These are phyloP conservation scores for Camellia granthamiana DNA, from an alignment of 148 eudicot species.

Conservation along the genomic window DNA sequence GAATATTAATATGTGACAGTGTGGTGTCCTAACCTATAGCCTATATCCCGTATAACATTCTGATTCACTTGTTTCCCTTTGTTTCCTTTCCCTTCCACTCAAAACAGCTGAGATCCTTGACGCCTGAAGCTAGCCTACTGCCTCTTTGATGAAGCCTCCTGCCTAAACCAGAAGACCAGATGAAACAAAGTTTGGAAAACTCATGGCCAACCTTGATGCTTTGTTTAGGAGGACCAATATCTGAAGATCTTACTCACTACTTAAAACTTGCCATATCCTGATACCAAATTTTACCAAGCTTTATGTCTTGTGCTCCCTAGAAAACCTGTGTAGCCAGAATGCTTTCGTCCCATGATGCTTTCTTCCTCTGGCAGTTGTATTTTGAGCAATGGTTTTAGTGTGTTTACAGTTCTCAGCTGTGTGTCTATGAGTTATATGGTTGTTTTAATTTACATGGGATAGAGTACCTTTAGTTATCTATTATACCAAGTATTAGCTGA, in stretches of 20 bases:
- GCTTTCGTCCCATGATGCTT: constrained; percentile 34
- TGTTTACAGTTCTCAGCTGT: constrained; percentile 27
- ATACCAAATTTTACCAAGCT: constrained; percentile 61
- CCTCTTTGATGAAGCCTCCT: constrained; percentile 66
- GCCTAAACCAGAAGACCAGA: constrained; percentile 95
- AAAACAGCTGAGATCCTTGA: constrained; percentile 86
- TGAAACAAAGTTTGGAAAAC: constrained; percentile 65
- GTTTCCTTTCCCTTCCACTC: constrained; percentile 74
- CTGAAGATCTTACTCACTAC: constrained; percentile 58
- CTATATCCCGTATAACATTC: constrained; percentile 41
- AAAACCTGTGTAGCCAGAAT: constrained; percentile 55
- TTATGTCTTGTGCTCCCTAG: constrained; percentile 47
- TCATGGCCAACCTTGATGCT: constrained; percentile 72
- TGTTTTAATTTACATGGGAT: constrained; percentile 17
- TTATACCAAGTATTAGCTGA: background rate
- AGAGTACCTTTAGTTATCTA: background rate
- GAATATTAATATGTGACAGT: constrained; percentile 21
- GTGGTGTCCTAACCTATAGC: constrained; percentile 33
- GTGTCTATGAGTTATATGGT: constrained; percentile 1
- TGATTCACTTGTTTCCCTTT: constrained; percentile 68
- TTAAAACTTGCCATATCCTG: constrained; percentile 70
- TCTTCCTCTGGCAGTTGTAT: constrained; percentile 27
- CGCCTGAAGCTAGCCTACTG: constrained; percentile 85
- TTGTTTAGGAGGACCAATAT: constrained; percentile 61
- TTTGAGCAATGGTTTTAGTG: constrained; percentile 11